Evolutionary conservation across 129 eudicot genomes (phyloP).

Genomic region (Pulicaria dysenterica): DNA sequence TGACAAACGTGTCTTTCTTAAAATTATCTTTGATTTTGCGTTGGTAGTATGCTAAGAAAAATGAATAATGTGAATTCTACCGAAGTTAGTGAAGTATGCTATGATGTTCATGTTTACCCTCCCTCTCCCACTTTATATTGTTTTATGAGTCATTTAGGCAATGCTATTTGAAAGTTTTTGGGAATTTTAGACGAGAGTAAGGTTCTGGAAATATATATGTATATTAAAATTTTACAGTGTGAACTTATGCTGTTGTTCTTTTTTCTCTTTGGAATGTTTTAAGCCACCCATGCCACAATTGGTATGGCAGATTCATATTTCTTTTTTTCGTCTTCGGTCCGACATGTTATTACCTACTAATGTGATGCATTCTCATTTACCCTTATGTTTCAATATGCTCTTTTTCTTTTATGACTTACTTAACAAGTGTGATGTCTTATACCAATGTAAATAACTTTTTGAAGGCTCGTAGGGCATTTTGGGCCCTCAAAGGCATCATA

Average conservation of each 20-base stretch:
- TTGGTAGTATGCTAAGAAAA: too few relatives aligned
- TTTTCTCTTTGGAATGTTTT: not conserved
- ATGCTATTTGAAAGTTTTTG: too few relatives aligned
- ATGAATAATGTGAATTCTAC: too few relatives aligned
- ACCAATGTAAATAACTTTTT: conserved; percentile 23
- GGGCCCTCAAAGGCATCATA: conserved; percentile 93
- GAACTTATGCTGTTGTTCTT: not conserved
- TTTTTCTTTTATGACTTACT: not conserved
- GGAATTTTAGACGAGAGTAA: not conserved
- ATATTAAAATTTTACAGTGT: not conserved
- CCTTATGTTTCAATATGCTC: not conserved
- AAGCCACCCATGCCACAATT: conserved; percentile 2
- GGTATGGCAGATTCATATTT: not conserved
- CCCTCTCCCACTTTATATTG: too few relatives aligned
- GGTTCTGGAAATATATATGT: not conserved
- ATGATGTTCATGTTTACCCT: too few relatives aligned
- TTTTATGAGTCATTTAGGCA: too few relatives aligned
- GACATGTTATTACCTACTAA: not conserved
- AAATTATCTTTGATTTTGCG: not conserved
- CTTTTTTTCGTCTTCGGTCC: not conserved
- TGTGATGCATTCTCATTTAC: not conserved
- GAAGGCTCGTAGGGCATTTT: conserved; percentile 91
- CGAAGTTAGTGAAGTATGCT: too few relatives aligned
- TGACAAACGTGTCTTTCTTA: not conserved
- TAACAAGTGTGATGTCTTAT: conserved; percentile 9